Conservation (phyloP, 2,329 filamentous ascomycete genomes). For the Aspergillus terreus region DNA sequence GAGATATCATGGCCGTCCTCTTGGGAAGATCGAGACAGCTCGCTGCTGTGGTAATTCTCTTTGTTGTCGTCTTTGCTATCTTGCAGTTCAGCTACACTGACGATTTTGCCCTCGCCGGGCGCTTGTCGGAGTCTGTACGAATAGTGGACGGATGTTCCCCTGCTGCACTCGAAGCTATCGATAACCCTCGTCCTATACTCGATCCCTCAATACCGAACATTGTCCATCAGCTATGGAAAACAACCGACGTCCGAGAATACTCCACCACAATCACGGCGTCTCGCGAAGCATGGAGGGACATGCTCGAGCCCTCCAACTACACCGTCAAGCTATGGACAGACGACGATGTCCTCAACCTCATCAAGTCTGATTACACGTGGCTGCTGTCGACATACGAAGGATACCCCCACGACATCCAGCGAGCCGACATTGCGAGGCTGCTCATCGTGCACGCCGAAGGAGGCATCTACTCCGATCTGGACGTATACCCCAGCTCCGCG, state of each 20-base stretch:
- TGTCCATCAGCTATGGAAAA: neutral
- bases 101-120: neutral
- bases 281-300: neutral
- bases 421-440: conserved; percentile 17
- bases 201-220: neutral
- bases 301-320: conserved; percentile 7
- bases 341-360: conserved; percentile 12
- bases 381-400: conserved; percentile 13
- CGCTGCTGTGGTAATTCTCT: neutral
- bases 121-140: neutral
- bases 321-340: conserved; percentile 19
- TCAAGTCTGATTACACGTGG: conserved; percentile 14
- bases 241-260: neutral
- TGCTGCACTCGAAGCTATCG: neutral
- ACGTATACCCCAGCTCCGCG: conserved; percentile 11
- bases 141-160: neutral
- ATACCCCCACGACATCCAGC: conserved; percentile 18
- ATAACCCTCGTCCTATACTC: neutral
- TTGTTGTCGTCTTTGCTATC: neutral
- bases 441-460: conserved; percentile 13
- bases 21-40: neutral
- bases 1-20: neutral
- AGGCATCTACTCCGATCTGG: conserved; percentile 15
- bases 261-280: neutral
- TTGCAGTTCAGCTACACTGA: neutral